Base-by-base conservation (phyloP, 495 filamentous ascomycete species). In the Talaromyces ruber region DNA sequence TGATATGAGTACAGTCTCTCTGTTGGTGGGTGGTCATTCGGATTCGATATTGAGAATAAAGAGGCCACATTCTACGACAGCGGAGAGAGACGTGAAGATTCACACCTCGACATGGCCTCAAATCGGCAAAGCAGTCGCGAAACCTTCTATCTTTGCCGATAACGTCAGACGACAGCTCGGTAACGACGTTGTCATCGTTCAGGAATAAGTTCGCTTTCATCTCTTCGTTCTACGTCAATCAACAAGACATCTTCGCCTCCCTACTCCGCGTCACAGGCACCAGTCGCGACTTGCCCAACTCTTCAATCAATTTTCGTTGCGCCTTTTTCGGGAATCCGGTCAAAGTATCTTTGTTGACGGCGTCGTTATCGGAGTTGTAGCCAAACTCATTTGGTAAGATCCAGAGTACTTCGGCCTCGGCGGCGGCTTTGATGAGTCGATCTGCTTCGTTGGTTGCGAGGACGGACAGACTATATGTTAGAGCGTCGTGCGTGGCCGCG, bases 331-430 rank as follows among this genome's bases (percentile, higher is more conserved):
- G 47, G 8, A 61, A 39, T 45, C 64, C 66, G 29, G 66, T 24
- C 0, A 71, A 11, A 6, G 65, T 68, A 56, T 84, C 79, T 25
- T 74, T 63, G 52, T 62, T 22, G 4, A 81, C 50, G 2, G 56
- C 29, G 11, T 75, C 64, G 62, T 84, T 71, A 2, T 66, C 47
- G 14, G 50, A 59, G 61, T 85, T 81, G 28, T 57, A 58, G 21
- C 80, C 79, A 62, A 70, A 88, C 43, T 76, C 77, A 67, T 88
- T 88, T 22, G 88, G 87, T 24, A 89, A 66, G 57, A 90, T 68
- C 72, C 82, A 88, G 1, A 68, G 71, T 0, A 90, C 82, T 3
- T 79, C 80, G 1, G 88, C 87, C 34, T 80, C 73, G 8, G 76
- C 82, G 1, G 88, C 88, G 0, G 87, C 86, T 2, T 77, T 65